These are phyloP conservation scores for Rhynchospora tenuis DNA, from an alignment of 176 grass and related monocot species.

Conservation along the genomic window DNA sequence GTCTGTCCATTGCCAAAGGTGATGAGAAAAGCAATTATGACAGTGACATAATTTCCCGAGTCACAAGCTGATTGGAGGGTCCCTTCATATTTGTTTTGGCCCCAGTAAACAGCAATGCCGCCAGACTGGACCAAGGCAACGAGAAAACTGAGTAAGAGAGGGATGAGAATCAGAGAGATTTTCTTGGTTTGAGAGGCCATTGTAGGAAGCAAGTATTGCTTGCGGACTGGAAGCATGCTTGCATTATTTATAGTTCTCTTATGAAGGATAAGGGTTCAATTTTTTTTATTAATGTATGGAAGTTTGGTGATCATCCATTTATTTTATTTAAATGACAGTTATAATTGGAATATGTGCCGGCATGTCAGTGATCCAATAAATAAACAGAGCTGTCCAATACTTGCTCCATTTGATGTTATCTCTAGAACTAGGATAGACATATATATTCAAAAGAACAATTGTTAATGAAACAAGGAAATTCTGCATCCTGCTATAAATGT, in stretches of 20 bases:
- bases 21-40: conserved; percentile 57
- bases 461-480: too few relatives aligned
- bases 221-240: background rate
- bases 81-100: conserved; percentile 50
- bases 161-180: background rate
- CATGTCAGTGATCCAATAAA: background rate
- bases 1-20: conserved; percentile 43
- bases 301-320: background rate
- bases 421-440: too few relatives aligned
- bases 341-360: background rate
- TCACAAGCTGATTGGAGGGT: conserved; percentile 49
- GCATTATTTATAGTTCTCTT: background rate
- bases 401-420: too few relatives aligned
- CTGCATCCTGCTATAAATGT: too few relatives aligned
- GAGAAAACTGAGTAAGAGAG: background rate
- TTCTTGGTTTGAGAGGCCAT: conserved; percentile 1
- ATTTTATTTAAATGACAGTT: background rate
- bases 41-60: conserved; percentile 47
- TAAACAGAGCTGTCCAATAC: too few relatives aligned
- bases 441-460: too few relatives aligned
- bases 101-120: conserved; percentile 48
- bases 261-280: background rate
- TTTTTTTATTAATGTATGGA: background rate
- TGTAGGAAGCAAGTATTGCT: background rate
- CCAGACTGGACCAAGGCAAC: conserved; percentile 3